A percentile compares a stretch with the other conserved stretches of the same genome.
Conservation (phyloP, 2,329 filamentous ascomycete species). For the Colletotrichum noveboracense region DNA sequence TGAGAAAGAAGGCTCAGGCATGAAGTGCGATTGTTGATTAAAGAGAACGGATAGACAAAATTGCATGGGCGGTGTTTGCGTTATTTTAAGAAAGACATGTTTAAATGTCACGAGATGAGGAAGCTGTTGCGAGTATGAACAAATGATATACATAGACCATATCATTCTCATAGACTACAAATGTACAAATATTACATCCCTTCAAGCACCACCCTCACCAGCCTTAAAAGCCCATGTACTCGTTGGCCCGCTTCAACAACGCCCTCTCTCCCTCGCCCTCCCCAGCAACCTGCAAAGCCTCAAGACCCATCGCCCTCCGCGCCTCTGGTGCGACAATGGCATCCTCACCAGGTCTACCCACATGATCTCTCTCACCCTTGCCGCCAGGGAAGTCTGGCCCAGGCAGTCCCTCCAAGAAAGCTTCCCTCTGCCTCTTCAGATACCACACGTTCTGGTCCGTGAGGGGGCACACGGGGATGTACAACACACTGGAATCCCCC, state of each 20-base stretch:
- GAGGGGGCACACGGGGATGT: constrained; percentile 86
- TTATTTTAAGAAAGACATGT: neutral
- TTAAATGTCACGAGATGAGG: neutral
- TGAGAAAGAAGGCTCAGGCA: constrained; percentile 33
- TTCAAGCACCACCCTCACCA: rapidly evolving
- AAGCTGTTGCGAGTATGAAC: rapidly evolving
- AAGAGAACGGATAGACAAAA: neutral
- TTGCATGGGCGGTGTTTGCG: neutral
- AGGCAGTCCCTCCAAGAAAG: constrained; percentile 71
- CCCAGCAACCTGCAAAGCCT: constrained; percentile 34
- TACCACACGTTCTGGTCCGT: constrained; percentile 78
- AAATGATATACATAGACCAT: rapidly evolving
- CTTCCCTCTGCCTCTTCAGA: constrained; percentile 71
- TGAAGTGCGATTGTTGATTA: neutral
- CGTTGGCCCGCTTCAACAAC: constrained; percentile 46
- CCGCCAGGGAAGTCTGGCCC: constrained; percentile 77
- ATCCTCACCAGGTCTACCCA: constrained; percentile 49
- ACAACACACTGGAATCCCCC: constrained; percentile 81
- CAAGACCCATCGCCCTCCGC: constrained; percentile 50
- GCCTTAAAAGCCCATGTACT: constrained; percentile 44
- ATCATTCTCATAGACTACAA: neutral
- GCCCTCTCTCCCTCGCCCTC: constrained; percentile 37
- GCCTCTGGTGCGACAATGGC: constrained; percentile 36
- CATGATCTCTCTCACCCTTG: constrained; percentile 65
- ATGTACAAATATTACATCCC: neutral